Evolutionary conservation across 1,284 basidiomycete species (phyloP), one percentile per base, ranked within the genome.

Genomic region (Fomitopsis pinicola): DNA sequence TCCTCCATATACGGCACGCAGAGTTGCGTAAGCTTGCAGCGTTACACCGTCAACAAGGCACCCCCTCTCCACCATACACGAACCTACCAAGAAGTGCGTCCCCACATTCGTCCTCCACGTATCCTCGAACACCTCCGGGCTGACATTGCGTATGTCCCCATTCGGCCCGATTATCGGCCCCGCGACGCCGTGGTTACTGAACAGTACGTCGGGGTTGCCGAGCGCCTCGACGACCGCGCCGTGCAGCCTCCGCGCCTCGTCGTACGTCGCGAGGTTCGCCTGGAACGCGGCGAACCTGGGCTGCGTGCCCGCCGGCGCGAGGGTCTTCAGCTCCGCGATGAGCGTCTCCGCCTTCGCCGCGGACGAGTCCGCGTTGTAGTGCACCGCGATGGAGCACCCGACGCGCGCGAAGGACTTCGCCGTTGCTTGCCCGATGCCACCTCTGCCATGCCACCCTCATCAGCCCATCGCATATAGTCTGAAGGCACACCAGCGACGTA

Each of bases 351-450:
- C 76, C 19, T 67, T 70, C 0, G 75, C 77, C 57, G 73, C 72
- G 0, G 65, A 71, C 42, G 69, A 64, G 7, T 77, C 72, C 1
- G 77, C 71, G 59, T 77, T 73, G 69, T 82, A 82, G 68, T 84
- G 82, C 19, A 84, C 76, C 7, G 83, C 83, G 64, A 84, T 79
- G 30, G 76, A 77, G 61, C 80, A 80, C 2, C 82, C 82, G 17
- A 70, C 76, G 0, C 71, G 66, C 1, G 80, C 82, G 19, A 85
- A 73, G 14, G 74, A 69, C 7, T 77, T 67, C 0, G 82, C 80
- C 1, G 81, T 82, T 2, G 82, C 81, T 57, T 72, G 72, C 3
- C 82, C 83, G 48, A 85, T 84, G 0, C 82, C 82, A 2, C 83
- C 82, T 9, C 82, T 83, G 64, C 17, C 38, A 17, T 40, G 45